Conservation (phyloP, 164 flowering plant genomes). For the Amborella trichopoda region DNA sequence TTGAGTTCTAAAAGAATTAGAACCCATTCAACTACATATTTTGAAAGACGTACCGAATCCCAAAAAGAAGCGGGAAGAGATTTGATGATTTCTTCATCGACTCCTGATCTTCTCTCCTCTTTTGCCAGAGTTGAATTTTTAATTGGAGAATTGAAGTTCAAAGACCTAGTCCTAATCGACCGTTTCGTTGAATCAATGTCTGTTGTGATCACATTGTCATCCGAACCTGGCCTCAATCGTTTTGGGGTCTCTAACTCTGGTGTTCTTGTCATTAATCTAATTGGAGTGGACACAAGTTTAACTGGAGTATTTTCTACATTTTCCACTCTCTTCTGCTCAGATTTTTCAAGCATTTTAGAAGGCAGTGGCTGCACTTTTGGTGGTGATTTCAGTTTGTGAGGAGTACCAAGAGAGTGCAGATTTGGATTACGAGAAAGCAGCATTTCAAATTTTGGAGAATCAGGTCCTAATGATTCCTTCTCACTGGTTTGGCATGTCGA, state of each 20-base stretch:
- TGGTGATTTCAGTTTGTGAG: no score
- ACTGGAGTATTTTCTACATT: no score
- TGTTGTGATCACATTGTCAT: conserved; percentile 20
- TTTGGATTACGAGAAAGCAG: no score
- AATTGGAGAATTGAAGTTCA: conserved; percentile 52
- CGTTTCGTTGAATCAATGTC: conserved; percentile 41
- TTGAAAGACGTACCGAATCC: conserved; percentile 47
- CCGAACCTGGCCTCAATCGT: conserved; percentile 42
- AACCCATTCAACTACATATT: background rate
- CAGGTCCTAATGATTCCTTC: background rate
- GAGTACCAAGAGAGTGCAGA: no score
- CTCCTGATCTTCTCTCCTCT: conserved; percentile 9
- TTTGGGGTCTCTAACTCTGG: conserved; percentile 48
- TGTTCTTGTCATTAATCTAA: conserved; percentile 37
- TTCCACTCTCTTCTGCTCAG: no score
- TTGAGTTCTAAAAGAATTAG: background rate
- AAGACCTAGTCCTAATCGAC: conserved; percentile 23
- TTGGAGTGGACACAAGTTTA: conserved; percentile 36
- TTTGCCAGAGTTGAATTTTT: conserved; percentile 17
- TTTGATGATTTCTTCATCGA: conserved; percentile 27
- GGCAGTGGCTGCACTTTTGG: no score
- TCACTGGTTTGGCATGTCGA: conserved; percentile 9
- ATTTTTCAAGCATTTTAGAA: background rate
- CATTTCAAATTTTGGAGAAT: no score
- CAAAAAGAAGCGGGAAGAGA: conserved; percentile 50